Conservation (phyloP, 305 asterid genomes). For the Fraxinus xanthoxyloides region DNA sequence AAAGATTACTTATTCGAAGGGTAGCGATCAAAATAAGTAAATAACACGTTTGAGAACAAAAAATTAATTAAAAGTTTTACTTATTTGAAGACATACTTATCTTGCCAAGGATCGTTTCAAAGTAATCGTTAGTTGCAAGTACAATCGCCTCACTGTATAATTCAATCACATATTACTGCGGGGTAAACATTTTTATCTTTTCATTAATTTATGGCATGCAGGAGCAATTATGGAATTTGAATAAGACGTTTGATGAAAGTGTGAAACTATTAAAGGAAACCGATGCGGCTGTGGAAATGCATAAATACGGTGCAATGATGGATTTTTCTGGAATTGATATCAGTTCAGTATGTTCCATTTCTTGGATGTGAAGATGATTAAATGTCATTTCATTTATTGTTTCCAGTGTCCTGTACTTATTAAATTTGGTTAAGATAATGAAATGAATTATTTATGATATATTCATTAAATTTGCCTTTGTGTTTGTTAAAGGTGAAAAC, state of each 20-base stretch:
- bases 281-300: conserved; percentile 88
- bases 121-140: background rate
- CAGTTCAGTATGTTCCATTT: conserved; percentile 43
- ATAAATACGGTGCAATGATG: conserved; percentile 77
- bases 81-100: background rate
- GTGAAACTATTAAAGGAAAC: conserved; percentile 70
- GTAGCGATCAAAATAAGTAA: background rate
- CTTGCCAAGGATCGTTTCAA: background rate
- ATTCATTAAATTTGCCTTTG: conserved; percentile 8
- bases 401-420: background rate
- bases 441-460: background rate
- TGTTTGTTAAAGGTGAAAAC: conserved; percentile 64
- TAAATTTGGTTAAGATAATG: background rate
- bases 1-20: background rate
- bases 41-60: background rate
- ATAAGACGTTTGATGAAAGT: conserved; percentile 57
- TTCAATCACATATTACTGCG: background rate
- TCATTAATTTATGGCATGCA: conserved; percentile 24
- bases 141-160: background rate
- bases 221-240: conserved; percentile 70
- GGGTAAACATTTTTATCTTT: background rate
- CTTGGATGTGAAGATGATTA: background rate
- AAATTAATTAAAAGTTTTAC: background rate
- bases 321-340: conserved; percentile 71
- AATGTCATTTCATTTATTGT: background rate